phyloP scores from a whole-genome alignment of 345 rosid genomes.

The Anacardium occidentale region DNA sequence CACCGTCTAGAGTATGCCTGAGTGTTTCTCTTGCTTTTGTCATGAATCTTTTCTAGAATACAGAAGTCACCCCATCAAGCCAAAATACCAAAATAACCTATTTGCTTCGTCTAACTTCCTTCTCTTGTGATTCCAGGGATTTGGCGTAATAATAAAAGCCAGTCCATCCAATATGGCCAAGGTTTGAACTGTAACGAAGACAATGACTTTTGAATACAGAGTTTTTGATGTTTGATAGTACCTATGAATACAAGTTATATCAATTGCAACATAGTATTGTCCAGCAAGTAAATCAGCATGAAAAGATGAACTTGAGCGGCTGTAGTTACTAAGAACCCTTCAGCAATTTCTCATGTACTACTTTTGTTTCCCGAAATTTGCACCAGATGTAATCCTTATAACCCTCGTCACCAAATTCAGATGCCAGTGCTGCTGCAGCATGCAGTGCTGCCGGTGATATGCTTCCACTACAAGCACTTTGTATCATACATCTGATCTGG shows the following conservation, averaged over 20 bases:
- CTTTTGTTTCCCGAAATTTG: constrained; percentile 79
- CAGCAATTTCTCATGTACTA: constrained; percentile 71
- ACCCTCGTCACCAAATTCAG: constrained; percentile 69
- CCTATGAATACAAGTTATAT: background rate
- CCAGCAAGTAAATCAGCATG: constrained; percentile 98
- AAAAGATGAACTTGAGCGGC: constrained; percentile 67
- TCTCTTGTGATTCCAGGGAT: too few species aligned
- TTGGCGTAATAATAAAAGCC: too few species aligned
- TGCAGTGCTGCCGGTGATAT: constrained; percentile 92
- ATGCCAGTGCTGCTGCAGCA: constrained; percentile 91
- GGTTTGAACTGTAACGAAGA: too few species aligned
- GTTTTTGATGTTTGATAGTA: background rate
- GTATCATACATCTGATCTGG: constrained; percentile 96
- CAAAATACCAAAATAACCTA: too few species aligned
- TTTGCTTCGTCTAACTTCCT: too few species aligned
- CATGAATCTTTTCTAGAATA: too few species aligned
- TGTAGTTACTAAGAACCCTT: constrained; percentile 78
- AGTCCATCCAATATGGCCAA: too few species aligned
- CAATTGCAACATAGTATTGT: constrained; percentile 55
- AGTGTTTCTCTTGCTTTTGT: too few species aligned
- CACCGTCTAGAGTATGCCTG: too few species aligned
- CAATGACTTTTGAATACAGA: too few species aligned
- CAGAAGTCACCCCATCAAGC: too few species aligned
- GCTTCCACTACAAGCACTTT: constrained; percentile 84
- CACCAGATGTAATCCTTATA: constrained; percentile 70